Evolutionary conservation across 106 monocot genomes (phyloP).

Genomic region (Phalaenopsis equestris): DNA sequence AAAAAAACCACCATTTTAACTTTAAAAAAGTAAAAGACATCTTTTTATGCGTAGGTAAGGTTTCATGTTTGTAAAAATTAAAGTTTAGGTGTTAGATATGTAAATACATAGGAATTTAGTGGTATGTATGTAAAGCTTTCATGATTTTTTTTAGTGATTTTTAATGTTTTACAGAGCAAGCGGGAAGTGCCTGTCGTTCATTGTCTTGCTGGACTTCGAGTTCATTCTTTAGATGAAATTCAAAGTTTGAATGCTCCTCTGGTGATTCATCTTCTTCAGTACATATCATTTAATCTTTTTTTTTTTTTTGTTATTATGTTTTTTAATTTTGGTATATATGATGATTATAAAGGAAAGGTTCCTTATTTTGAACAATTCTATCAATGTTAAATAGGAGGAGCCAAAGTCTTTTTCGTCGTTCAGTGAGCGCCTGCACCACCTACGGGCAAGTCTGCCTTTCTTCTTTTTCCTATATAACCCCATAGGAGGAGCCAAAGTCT

Average conservation of each 20-base stretch:
- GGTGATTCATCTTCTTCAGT: slow-evolving; percentile 22
- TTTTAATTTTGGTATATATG: neutral
- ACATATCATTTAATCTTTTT: neutral
- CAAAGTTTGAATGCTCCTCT: slow-evolving; percentile 42
- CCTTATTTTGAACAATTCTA: slow-evolving; percentile 1
- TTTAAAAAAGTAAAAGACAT: too few relatives aligned
- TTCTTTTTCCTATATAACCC: too few relatives aligned
- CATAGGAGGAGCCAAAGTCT: slow-evolving; percentile 47
- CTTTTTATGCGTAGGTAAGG: too few relatives aligned
- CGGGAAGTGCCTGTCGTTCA: slow-evolving; percentile 49
- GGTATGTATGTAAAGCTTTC: too few relatives aligned
- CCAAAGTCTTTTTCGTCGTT: slow-evolving; percentile 59
- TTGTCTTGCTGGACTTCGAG: slow-evolving; percentile 44
- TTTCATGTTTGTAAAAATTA: too few relatives aligned
- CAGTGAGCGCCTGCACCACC: slow-evolving; percentile 58
- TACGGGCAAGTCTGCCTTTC: slow-evolving; percentile 38
- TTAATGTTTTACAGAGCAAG: slow-evolving; percentile 29
- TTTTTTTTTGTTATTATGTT: neutral
- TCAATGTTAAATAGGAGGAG: slow-evolving; percentile 39
- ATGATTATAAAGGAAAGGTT: neutral
- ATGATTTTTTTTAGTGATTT: neutral
- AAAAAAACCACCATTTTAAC: too few relatives aligned
- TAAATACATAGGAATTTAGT: too few relatives aligned
- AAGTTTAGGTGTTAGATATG: too few relatives aligned
- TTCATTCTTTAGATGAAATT: slow-evolving; percentile 53